Conservation (phyloP, 2,329 filamentous ascomycete genomes). For the Aspergillus versicolor region DNA sequence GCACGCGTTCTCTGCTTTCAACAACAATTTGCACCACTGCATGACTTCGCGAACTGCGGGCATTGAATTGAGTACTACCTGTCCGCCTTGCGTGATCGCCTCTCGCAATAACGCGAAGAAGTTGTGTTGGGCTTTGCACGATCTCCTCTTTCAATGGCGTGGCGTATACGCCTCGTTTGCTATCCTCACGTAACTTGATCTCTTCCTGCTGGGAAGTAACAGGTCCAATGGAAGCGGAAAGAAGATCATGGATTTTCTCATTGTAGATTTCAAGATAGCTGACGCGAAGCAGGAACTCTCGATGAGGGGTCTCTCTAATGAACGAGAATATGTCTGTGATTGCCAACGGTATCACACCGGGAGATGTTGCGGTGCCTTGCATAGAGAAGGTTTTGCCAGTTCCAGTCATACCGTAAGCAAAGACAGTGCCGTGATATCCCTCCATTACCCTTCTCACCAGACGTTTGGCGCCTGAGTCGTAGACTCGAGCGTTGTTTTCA, state of each 20-base stretch:
- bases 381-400: conserved; percentile 99
- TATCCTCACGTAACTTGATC: conserved; percentile 95
- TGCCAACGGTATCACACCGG: conserved; percentile 92
- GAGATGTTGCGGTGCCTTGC: conserved; percentile 94
- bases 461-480: conserved; percentile 90
- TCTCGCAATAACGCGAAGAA: conserved; percentile 89
- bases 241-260: conserved; percentile 90
- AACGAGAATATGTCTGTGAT: conserved; percentile 99
- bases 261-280: conserved; percentile 99
- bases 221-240: conserved; percentile 65
- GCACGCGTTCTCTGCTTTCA: conserved; percentile 84
- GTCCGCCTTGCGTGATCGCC: conserved; percentile 89
- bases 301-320: conserved; percentile 91
- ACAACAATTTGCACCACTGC: conserved; percentile 98
- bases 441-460: conserved; percentile 97
- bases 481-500: conserved; percentile 92
- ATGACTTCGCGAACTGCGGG: conserved; percentile 94
- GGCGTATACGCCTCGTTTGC: conserved; percentile 93
- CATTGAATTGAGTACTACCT: conserved; percentile 94
- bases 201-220: conserved; percentile 72
- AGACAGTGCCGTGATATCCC: conserved; percentile 96
- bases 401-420: conserved; percentile 98
- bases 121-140: conserved; percentile 93
- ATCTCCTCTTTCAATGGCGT: conserved; percentile 97
- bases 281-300: conserved; percentile 91